Conservation (phyloP, 1,284 basidiomycete species). For the Xerocomus subilludens region DNA sequence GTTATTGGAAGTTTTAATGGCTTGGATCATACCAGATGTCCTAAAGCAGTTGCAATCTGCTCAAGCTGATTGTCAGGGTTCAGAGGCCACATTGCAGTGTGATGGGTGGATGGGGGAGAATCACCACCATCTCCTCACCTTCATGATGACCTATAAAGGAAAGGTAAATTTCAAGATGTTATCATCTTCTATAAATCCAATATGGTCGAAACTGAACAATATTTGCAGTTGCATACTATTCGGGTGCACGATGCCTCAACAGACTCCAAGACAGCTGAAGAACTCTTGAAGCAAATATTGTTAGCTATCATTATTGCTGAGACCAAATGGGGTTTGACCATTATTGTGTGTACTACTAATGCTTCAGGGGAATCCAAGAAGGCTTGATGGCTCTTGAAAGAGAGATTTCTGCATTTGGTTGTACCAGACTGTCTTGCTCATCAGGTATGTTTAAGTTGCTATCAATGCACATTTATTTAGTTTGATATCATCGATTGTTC, state of each 20-base stretch:
- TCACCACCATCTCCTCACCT: too few relatives aligned
- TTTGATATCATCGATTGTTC: neutral
- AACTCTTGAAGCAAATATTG: conserved; percentile 23
- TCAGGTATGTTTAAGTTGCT: conserved; percentile 17
- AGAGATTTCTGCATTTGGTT: conserved; percentile 22
- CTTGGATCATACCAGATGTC: too few relatives aligned
- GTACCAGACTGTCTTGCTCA: conserved; percentile 29
- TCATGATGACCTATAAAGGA: too few relatives aligned
- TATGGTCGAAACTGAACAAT: too few relatives aligned
- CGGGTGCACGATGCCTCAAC: conserved; percentile 23
- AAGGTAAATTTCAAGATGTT: neutral
- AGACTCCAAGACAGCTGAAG: conserved; percentile 19
- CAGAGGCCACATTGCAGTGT: too few relatives aligned
- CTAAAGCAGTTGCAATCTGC: too few relatives aligned
- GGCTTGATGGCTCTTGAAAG: neutral
- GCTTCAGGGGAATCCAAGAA: neutral
- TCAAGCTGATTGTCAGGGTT: too few relatives aligned
- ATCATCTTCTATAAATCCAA: neutral
- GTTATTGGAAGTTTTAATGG: too few relatives aligned
- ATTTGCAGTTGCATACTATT: conserved; percentile 22
- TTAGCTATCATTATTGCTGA: conserved; percentile 8
- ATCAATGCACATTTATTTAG: too few relatives aligned
- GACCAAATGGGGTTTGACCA: conserved; percentile 19
- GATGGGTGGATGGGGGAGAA: too few relatives aligned
- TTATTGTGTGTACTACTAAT: conserved; percentile 24